Evolutionary conservation across 495 filamentous ascomycete genomes (phyloP), one percentile per base, ranked within the genome.

Genomic region (Bryoglossum gracile): DNA sequence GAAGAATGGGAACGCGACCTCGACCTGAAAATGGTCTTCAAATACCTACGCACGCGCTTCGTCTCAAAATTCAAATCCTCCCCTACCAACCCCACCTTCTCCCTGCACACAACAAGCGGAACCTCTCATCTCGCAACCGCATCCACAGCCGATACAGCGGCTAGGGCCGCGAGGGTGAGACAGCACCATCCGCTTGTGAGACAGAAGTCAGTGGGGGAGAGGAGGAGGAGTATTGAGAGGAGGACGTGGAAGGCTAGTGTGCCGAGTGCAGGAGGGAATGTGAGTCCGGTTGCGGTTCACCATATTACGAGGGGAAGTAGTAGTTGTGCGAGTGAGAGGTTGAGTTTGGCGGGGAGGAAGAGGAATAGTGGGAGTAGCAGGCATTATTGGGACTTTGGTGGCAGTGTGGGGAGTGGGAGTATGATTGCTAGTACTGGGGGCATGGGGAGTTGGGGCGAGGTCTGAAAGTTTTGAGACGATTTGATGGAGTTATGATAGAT

Each of bases 1-100:
- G 84, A 89, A 23, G 90, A 94, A 61, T 96, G 90, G 90, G 88
- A 94, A 60, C 81, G 79, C 28, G 84, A 89, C 11, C 75, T 94
- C 3, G 87, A 94, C 55, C 74, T 94, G 49, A 80, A 80, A 63
- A 83, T 90, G 64, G 81, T 94, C n/a, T 94, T 95, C 70, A 78
- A 81, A 32, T 92, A 89, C 62, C 77, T 96, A 16, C 75, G 78
- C 40, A 82, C 77, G 14, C 86, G 87, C 53, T 92, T 94, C 63
- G 72, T 75, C 41, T 67, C 64, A 53, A 62, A 63, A 35, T 53
- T 56, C 43, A 19, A 17, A 13, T 46, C 49, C 8, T 21, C 40
- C 38, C 66, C 59, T 1, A 50, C 67, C 21, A 62, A 63, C 9
- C 63, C 57, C 48, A 62, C 68, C 46, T 33, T 65, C 62, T 46